phyloP scores from a whole-genome alignment of 2,329 filamentous ascomycete genomes.

The Acephala macrosclerotiorum region DNA sequence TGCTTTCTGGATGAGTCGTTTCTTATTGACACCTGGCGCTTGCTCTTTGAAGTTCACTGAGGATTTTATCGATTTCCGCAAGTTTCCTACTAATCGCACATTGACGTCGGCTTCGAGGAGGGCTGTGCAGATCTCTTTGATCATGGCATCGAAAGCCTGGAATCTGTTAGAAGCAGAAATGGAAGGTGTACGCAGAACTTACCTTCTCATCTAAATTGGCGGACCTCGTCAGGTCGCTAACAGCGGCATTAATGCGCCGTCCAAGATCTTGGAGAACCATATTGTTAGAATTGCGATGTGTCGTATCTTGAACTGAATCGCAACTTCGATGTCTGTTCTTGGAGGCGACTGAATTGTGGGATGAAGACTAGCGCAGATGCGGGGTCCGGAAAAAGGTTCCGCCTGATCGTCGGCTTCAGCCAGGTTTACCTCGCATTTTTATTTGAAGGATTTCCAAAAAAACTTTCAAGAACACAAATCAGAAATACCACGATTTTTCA shows the following conservation, averaged over 20 bases:
- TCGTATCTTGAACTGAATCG: slow-evolving; percentile 1
- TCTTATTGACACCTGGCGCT: slow-evolving; percentile 93
- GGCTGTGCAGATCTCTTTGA: slow-evolving; percentile 97
- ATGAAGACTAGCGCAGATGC: slow-evolving; percentile 23
- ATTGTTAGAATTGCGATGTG: slow-evolving; percentile 36
- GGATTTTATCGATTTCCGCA: slow-evolving; percentile 91
- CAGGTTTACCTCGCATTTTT: no score
- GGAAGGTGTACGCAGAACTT: slow-evolving; percentile 31
- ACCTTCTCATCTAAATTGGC: slow-evolving; percentile 97
- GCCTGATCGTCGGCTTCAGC: background rate
- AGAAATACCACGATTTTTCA: slow-evolving; percentile 25
- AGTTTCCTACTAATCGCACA: slow-evolving; percentile 86
- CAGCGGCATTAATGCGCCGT: slow-evolving; percentile 96
- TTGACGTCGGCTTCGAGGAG: slow-evolving; percentile 98
- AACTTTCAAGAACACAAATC: background rate
- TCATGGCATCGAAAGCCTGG: slow-evolving; percentile 94
- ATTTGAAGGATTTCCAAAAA: slow-evolving; percentile 11
- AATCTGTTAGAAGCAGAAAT: slow-evolving; percentile 46
- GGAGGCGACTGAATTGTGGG: slow-evolving; percentile 24
- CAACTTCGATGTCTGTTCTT: background rate
- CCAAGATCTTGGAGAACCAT: slow-evolving; percentile 99
- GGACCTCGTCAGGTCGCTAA: slow-evolving; percentile 90
- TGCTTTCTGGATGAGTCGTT: slow-evolving; percentile 95
- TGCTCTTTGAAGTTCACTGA: slow-evolving; percentile 96
- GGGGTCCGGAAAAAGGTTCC: slow-evolving; percentile 17